A percentile compares a stretch with the other conserved stretches of the same genome.
Conservation (phyloP, 2,329 filamentous ascomycete species). For the Penicillium brasilianum region DNA sequence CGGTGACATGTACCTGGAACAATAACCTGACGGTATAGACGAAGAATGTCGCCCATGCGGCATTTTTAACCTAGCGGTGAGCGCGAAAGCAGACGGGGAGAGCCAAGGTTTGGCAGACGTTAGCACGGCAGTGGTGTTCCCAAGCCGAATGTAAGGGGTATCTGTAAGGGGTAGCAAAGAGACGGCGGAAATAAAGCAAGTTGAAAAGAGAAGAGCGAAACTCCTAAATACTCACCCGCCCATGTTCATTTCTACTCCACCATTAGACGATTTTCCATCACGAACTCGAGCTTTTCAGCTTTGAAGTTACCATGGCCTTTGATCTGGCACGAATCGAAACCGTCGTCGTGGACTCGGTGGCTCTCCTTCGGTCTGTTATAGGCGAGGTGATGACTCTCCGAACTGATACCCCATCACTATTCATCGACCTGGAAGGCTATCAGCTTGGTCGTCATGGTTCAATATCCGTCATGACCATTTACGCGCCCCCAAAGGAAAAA, state of each 20-base stretch:
- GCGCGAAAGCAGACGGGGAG: conserved; percentile 1
- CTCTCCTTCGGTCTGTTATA: conserved; percentile 3
- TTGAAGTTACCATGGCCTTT: conserved; percentile 3
- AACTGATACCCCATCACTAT: conserved; percentile 4
- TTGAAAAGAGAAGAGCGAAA: conserved; percentile 4
- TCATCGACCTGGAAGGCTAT: conserved; percentile 2
- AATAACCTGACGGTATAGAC: conserved; percentile 4
- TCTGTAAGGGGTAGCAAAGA: conserved; percentile 4
- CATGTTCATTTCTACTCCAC: conserved; percentile 1
- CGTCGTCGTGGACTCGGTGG: conserved; percentile 2
- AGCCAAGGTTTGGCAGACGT: conserved; percentile 1
- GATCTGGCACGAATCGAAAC: conserved; percentile 2
- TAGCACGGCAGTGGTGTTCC: conserved; percentile 3
- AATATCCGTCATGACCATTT: conserved; percentile 1
- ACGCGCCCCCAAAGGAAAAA: background rate
- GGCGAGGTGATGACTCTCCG: conserved; percentile 3
- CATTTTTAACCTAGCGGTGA: conserved; percentile 2
- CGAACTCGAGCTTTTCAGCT: conserved; percentile 2
- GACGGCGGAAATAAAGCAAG: conserved; percentile 4
- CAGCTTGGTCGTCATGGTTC: background rate
- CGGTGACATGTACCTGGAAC: conserved; percentile 1
- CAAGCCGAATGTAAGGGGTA: conserved; percentile 3
- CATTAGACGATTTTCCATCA: conserved; percentile 2
- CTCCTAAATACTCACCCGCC: conserved; percentile 2
- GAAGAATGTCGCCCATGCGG: conserved; percentile 1